A percentile compares a stretch with the other conserved stretches of the same genome.
These are phyloP conservation scores for Phyllosticta citrichinensis DNA, from an alignment of 2,329 filamentous ascomycete species.

Conservation along the genomic window DNA sequence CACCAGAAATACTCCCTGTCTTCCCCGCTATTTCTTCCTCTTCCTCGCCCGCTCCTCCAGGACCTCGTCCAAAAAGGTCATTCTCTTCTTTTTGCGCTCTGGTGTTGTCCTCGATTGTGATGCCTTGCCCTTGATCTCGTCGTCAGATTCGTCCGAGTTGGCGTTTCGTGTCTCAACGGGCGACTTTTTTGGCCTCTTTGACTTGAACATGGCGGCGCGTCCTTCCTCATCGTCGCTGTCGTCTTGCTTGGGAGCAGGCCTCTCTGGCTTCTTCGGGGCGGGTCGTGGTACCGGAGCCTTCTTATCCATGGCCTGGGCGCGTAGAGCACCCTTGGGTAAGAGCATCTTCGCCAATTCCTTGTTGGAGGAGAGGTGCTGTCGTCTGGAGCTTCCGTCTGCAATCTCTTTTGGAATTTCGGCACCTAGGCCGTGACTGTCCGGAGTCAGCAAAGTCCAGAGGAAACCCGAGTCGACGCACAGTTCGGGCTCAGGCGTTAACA, in stretches of 20 bases:
- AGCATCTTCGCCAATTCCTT: conserved; percentile 33
- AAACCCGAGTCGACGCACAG: conserved; percentile 30
- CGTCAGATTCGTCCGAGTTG: conserved; percentile 14
- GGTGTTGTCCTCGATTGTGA: background rate
- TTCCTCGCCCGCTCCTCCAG: conserved; percentile 38
- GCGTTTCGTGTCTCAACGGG: conserved; percentile 12
- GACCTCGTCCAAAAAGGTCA: conserved; percentile 47
- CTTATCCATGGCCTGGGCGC: conserved; percentile 19
- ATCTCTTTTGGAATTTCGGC: conserved; percentile 26
- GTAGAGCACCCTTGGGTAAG: conserved; percentile 33
- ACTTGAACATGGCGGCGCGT: conserved; percentile 24
- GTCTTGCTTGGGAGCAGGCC: conserved; percentile 12
- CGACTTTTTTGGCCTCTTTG: conserved; percentile 18
- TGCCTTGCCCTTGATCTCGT: conserved; percentile 11
- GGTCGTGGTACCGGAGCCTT: conserved; percentile 13
- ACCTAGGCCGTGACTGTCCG: conserved; percentile 30
- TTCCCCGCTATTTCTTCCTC: conserved; percentile 36
- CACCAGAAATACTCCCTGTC: conserved; percentile 12
- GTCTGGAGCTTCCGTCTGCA: conserved; percentile 27
- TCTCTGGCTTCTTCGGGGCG: conserved; percentile 12
- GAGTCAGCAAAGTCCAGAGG: background rate
- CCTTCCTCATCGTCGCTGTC: conserved; percentile 31
- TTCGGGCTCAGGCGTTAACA: conserved; percentile 44
- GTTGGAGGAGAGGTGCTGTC: conserved; percentile 28
- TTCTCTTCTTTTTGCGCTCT: conserved; percentile 13